A percentile compares a stretch with the other conserved stretches of the same genome.
These are phyloP conservation scores for Tetrapyrgos nigripes DNA, from an alignment of 1,284 basidiomycete species.

Conservation along the genomic window DNA sequence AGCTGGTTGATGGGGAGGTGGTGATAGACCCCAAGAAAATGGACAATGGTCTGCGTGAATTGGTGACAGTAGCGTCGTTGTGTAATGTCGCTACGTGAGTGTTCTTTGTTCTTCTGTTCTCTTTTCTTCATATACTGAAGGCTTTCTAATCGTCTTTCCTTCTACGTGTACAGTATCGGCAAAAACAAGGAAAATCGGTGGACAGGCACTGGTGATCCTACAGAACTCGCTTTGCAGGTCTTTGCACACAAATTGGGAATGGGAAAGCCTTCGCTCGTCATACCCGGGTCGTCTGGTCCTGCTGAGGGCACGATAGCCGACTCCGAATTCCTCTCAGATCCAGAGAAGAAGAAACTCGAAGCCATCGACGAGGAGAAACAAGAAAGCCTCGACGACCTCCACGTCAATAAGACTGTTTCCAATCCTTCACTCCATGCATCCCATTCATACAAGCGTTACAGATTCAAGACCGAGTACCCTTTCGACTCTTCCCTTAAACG, in stretches of 20 bases:
- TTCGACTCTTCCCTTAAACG: constrained; percentile 71
- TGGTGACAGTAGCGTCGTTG: constrained; percentile 36
- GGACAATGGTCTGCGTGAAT: constrained; percentile 31
- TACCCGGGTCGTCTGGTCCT: constrained; percentile 24
- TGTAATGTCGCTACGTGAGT: constrained; percentile 45
- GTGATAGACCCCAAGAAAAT: constrained; percentile 33
- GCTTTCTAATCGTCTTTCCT: neutral
- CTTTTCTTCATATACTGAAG: neutral
- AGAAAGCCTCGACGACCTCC: constrained; percentile 11
- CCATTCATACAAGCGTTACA: constrained; percentile 24
- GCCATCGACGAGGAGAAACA: constrained; percentile 17
- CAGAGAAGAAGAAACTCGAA: constrained; percentile 14
- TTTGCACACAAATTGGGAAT: constrained; percentile 55
- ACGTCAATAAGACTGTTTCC: neutral
- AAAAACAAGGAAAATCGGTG: constrained; percentile 53
- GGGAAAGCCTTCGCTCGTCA: constrained; percentile 33
- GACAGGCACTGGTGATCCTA: constrained; percentile 75
- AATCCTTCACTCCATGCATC: neutral
- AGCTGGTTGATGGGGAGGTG: constrained; percentile 1
- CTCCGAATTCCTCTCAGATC: constrained; percentile 29
- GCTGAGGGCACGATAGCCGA: constrained; percentile 25
- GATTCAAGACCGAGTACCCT: constrained; percentile 49
- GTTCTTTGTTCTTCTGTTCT: neutral
- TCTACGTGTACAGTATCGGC: constrained; percentile 29
- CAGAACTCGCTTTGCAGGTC: constrained; percentile 71